phyloP scores from a whole-genome alignment of 495 filamentous ascomycete species.

The Penicillium salamii region DNA sequence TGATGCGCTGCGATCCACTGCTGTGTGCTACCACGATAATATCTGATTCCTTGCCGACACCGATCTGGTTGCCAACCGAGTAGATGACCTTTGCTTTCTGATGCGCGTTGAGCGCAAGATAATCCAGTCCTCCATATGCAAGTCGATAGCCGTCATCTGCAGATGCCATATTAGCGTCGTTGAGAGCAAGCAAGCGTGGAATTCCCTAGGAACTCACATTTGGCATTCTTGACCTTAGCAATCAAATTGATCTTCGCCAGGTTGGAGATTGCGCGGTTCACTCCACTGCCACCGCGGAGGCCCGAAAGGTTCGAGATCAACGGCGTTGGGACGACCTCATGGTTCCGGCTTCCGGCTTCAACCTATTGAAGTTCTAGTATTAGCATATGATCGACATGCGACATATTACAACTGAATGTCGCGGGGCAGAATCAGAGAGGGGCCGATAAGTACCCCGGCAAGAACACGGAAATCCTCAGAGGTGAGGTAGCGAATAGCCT shows the following conservation, averaged over 20 bases:
- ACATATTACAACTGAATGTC: slow-evolving; percentile 30
- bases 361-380: slow-evolving; percentile 51
- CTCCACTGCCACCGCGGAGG: slow-evolving; percentile 76
- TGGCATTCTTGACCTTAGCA: slow-evolving; percentile 88
- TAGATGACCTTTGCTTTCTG: slow-evolving; percentile 74
- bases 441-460: slow-evolving; percentile 63
- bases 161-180: neutral
- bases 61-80: slow-evolving; percentile 91
- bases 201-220: slow-evolving; percentile 55
- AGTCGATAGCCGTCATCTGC: slow-evolving; percentile 93
- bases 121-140: slow-evolving; percentile 95
- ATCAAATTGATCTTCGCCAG: slow-evolving; percentile 93
- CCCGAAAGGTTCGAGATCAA: slow-evolving; percentile 81
- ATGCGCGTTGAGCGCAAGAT: slow-evolving; percentile 88
- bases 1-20: slow-evolving; percentile 59
- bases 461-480: slow-evolving; percentile 94
- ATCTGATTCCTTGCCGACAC: slow-evolving; percentile 96
- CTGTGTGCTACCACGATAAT: slow-evolving; percentile 86
- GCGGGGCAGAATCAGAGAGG: slow-evolving; percentile 18
- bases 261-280: slow-evolving; percentile 82
- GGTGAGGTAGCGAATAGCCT: slow-evolving; percentile 85
- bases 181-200: neutral
- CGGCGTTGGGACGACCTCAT: slow-evolving; percentile 90
- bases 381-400: slow-evolving; percentile 13
- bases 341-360: slow-evolving; percentile 91